Base-by-base conservation (phyloP, 164 flowering plant species). In the Vitis cinerea region DNA sequence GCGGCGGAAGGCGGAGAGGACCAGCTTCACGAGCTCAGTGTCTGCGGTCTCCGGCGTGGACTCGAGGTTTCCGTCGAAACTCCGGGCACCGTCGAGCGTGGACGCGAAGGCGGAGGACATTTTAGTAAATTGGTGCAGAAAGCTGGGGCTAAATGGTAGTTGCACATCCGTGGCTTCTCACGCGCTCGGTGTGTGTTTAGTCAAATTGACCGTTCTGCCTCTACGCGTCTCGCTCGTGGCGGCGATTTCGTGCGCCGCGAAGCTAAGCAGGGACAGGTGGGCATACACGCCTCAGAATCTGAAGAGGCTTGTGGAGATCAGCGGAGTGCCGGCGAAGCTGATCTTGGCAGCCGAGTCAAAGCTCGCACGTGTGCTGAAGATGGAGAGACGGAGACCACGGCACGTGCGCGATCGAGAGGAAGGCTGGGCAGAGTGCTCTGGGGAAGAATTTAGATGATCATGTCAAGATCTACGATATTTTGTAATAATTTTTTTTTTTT, bases 271-370 rank as follows among this genome's bases (percentile, higher is more conserved):
- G 50, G 73, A 72, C 17, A 64, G 31, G n/a, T 53, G 68, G 6
- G 13, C 19, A 29, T 47, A 67, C 50, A 75, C 80, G 75, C 71
- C 72, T 66, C 78, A 75, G 66, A 66, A 75, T 50, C 80, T 87
- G 60, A 81, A 57, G 75, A 78, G 65, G 73, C 59, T 90, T 15
- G 87, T 84, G 75, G 67, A 75, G 72, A 60, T 81, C 2, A 80
- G 87, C 1, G 88, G 95, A 3, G 95, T 87, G 59, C 92, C 90
- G 29, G 82, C 80, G n/a, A 86, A 80, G 77, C 27, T 82, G 52
- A 85, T 90, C 50, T n/a, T 79, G 58, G 68, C 80, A 53, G 84
- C 74, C 4, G 88, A 79, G 51, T 49, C 75, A 53, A 85, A 70
- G 78, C 73, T 90, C 50, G 73, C 77, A 3, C 74, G 80, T 16